Evolutionary conservation across 1,139 yeast species (phyloP).

Genomic region (Meyerozyma sp.): DNA sequence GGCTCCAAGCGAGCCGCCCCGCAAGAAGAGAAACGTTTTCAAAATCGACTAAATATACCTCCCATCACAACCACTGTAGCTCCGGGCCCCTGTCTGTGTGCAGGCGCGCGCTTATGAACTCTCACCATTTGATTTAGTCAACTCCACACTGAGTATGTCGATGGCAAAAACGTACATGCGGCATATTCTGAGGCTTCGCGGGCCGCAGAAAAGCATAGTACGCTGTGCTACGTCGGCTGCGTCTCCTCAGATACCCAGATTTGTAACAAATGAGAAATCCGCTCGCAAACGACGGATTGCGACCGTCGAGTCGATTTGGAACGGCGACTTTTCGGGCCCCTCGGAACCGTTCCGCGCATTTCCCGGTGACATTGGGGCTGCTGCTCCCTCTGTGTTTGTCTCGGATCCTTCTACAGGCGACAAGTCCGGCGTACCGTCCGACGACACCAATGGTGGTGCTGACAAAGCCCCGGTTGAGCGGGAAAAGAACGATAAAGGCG

Average conservation of each 20-base stretch:
- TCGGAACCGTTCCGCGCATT: conserved; percentile 1
- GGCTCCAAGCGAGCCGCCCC: not conserved
- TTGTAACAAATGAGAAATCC: not conserved
- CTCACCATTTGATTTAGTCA: not conserved
- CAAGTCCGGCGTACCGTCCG: not conserved
- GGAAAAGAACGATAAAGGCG: conserved; percentile 5
- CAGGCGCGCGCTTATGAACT: not conserved
- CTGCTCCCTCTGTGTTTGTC: not conserved
- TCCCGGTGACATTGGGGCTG: not conserved
- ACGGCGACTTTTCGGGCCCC: conserved; percentile 5
- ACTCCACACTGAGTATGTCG: conserved; percentile 1
- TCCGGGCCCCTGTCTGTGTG: not conserved
- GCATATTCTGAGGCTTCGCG: not conserved
- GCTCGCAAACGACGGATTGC: not conserved
- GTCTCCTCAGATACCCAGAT: not conserved
- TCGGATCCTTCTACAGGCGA: not conserved
- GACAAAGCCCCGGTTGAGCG: conserved; percentile 1
- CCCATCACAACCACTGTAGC: not conserved
- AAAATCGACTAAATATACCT: not conserved
- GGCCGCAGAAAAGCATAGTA: not conserved
- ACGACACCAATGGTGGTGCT: not conserved
- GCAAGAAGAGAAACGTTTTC: conserved; percentile 2
- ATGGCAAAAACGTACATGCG: not conserved
- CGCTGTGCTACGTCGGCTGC: not conserved
- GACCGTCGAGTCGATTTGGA: not conserved